Base-by-base conservation (phyloP, 345 rosid species). In the Acer campestre region DNA sequence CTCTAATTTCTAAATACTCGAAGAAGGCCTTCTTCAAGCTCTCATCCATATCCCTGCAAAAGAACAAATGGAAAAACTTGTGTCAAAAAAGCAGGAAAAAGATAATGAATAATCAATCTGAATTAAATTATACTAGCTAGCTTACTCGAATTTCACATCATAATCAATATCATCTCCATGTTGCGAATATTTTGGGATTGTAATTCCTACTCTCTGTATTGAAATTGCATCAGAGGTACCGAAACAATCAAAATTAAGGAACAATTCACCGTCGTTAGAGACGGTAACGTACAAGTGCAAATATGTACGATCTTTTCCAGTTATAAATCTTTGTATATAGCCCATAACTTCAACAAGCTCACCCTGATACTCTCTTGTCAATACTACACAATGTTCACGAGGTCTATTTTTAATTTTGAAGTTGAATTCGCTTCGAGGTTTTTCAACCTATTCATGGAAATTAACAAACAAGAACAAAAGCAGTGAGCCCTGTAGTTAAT, bases 351-450 rank as follows among this genome's bases (percentile, higher is more conserved):
- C 85, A 38, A 93, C 84, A 42, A 79, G 83, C 80, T 95, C 98
- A 46, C 93, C 97, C 77, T 88, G 74, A 61, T 87, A 92, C 16
- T 95, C 88, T 78, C 98, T 89, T 10, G 84, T 86, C 83, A 95
- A 78, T 2, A 79, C 87, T 58, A 90, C 65, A 3, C 90, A 0
- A 31, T 31, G 4, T 3, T 31, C 35, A 31, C 5, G 93, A 72
- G 93, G 85, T 0, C 38, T 31, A 31, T 31, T 3, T 31, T 4
- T 6, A 31, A 31, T 31, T 79, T 88, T 81, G 75, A 95, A 92
- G 65, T 97, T 96, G 78, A 90, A 92, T 12, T 86, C 92, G 80
- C 70, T 77, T 14, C 93, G 96, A 55, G 82, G 38, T 31, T 31
- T 4, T 31, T 31, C 38, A 31, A 31, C 38, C 38, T 31, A 31